These are phyloP conservation scores for Amylostereum chailletii DNA, from an alignment of 1,284 basidiomycete genomes.

Conservation along the genomic window DNA sequence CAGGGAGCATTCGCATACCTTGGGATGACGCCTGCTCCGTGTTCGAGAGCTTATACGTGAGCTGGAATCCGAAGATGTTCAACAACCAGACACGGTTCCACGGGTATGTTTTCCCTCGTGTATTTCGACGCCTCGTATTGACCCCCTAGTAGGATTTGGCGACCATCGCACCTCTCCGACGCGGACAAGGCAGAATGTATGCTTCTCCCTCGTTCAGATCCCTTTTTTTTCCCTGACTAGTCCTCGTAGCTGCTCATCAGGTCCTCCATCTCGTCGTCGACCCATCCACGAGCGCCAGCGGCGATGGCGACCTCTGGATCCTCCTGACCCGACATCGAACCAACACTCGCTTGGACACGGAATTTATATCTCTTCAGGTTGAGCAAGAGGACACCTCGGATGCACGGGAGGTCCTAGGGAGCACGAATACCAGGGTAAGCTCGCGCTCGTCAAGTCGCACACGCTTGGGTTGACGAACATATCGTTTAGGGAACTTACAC, in stretches of 20 bases:
- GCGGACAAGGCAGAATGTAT: conserved; percentile 8
- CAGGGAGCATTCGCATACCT: conserved; percentile 41
- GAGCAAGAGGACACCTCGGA: conserved; percentile 30
- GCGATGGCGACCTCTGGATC: conserved; percentile 55
- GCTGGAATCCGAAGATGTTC: conserved; percentile 77
- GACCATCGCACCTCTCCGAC: conserved; percentile 13
- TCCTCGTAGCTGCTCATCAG: conserved; percentile 18
- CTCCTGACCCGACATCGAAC: conserved; percentile 72
- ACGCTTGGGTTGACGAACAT: not conserved
- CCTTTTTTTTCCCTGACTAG: not conserved
- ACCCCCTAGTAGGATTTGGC: conserved; percentile 44
- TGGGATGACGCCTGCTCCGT: conserved; percentile 72
- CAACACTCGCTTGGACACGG: conserved; percentile 44
- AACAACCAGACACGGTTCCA: conserved; percentile 48
- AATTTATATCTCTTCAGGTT: conserved; percentile 71
- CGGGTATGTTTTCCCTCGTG: conserved; percentile 37
- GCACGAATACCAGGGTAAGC: conserved; percentile 23
- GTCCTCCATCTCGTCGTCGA: conserved; percentile 15
- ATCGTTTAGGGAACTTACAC: conserved; percentile 59
- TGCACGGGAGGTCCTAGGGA: not conserved
- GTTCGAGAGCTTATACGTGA: conserved; percentile 82
- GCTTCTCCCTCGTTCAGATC: not conserved
- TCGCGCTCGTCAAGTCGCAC: conserved; percentile 4
- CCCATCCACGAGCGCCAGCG: not conserved
- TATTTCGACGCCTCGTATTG: not conserved